phyloP scores from a whole-genome alignment of 495 filamentous ascomycete species.

The Neurospora pannonica region DNA sequence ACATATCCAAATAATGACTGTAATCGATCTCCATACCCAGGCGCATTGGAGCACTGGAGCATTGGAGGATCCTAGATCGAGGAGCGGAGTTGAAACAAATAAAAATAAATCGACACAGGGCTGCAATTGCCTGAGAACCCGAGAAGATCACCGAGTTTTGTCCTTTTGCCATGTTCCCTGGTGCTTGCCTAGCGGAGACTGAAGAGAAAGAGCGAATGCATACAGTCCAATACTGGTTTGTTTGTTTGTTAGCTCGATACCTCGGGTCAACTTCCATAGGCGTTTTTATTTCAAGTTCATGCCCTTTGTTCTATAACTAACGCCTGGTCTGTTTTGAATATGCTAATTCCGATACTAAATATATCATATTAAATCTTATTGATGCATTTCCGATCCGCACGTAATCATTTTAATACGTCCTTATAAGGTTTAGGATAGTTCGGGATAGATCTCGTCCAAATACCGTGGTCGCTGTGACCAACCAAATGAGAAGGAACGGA shows the following conservation, averaged over 20 bases:
- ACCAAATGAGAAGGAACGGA: neutral
- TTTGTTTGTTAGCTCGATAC: too few species aligned
- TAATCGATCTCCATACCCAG: neutral
- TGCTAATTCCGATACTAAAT: too few species aligned
- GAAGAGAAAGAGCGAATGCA: neutral
- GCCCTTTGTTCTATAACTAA: too few species aligned
- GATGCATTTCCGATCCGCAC: too few species aligned
- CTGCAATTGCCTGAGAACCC: neutral
- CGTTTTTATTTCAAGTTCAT: too few species aligned
- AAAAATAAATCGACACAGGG: neutral
- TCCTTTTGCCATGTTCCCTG: neutral
- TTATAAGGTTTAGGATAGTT: too few species aligned
- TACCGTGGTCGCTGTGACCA: neutral
- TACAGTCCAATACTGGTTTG: too few species aligned
- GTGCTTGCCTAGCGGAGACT: neutral
- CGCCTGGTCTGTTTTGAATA: too few species aligned
- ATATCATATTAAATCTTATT: too few species aligned
- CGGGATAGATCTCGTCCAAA: too few species aligned
- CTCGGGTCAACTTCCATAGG: too few species aligned
- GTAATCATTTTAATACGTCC: too few species aligned
- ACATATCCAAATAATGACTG: neutral
- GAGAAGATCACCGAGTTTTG: neutral
- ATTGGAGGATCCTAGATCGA: neutral
- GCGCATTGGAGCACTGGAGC: neutral
- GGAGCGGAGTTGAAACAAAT: neutral